Conservation (phyloP, 148 eudicot genomes). For the Simmondsia chinensis region DNA sequence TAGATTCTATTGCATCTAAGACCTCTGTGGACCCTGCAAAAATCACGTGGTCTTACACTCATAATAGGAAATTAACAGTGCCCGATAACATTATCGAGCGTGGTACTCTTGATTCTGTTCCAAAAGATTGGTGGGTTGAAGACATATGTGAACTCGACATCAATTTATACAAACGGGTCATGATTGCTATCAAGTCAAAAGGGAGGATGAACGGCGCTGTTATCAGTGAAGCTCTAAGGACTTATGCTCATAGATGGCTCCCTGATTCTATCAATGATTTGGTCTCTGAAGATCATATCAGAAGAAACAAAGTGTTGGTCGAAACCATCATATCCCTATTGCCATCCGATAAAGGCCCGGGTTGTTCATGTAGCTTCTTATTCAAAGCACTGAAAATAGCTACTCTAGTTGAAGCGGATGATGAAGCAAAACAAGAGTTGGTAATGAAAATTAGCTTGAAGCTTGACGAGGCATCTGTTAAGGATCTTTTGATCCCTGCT, state of each 20-base stretch:
- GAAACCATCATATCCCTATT: constrained; percentile 63
- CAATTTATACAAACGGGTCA: constrained; percentile 61
- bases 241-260: constrained; percentile 68
- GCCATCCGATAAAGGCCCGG: constrained; percentile 44
- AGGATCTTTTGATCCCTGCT: constrained; percentile 61
- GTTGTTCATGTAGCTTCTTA: constrained; percentile 82
- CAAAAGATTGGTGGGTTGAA: constrained; percentile 95
- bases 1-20: constrained; percentile 78
- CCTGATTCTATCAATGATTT: constrained; percentile 65
- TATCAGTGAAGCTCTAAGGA: constrained; percentile 68
- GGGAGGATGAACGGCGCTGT: constrained; percentile 63
- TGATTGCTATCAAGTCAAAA: constrained; percentile 57
- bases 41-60: constrained; percentile 74
- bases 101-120: constrained; percentile 39
- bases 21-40: constrained; percentile 53
- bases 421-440: constrained; percentile 44
- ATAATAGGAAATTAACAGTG: constrained; percentile 50
- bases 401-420: constrained; percentile 54
- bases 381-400: constrained; percentile 71
- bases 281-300: constrained; percentile 45
- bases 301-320: constrained; percentile 48
- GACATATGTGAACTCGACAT: constrained; percentile 79
- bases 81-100: constrained; percentile 34
- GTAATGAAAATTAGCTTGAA: constrained; percentile 41
- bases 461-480: constrained; percentile 64